Evolutionary conservation across 2,329 filamentous ascomycete species (phyloP).

Genomic region (Tolypocladium pustulatum): DNA sequence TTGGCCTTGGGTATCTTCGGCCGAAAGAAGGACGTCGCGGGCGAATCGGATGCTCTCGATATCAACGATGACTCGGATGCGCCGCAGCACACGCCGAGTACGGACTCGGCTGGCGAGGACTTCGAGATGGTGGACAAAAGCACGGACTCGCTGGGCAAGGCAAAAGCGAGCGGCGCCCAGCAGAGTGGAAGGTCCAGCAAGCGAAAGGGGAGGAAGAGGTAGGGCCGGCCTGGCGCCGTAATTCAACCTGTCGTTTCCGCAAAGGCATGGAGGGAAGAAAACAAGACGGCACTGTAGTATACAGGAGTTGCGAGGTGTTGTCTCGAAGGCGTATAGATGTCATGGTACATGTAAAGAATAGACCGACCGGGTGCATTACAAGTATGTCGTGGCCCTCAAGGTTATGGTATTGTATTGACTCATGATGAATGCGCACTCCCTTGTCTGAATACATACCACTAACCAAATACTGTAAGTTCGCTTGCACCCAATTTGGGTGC

Average conservation of each 20-base stretch:
- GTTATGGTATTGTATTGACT: neutral
- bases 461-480: neutral
- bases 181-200: conserved; percentile 37
- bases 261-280: neutral
- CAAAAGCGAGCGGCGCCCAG: conserved; percentile 39
- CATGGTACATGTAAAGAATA: neutral
- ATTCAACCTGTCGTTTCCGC: neutral
- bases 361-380: neutral
- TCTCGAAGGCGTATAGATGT: neutral
- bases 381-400: neutral
- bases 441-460: no score
- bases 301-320: neutral
- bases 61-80: conserved; percentile 37
- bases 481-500: no score
- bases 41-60: conserved; percentile 26
- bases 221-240: neutral
- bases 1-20: conserved; percentile 28
- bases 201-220: conserved; percentile 32
- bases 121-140: conserved; percentile 56
- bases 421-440: neutral
- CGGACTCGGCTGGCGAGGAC: conserved; percentile 47
- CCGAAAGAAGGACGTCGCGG: conserved; percentile 24
- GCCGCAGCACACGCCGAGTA: conserved; percentile 41
- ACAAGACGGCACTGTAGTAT: neutral
- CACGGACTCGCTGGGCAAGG: conserved; percentile 41